These are phyloP conservation scores for Naganishia antarctica DNA, from an alignment of 768 basidiomycete species.

Conservation along the genomic window DNA sequence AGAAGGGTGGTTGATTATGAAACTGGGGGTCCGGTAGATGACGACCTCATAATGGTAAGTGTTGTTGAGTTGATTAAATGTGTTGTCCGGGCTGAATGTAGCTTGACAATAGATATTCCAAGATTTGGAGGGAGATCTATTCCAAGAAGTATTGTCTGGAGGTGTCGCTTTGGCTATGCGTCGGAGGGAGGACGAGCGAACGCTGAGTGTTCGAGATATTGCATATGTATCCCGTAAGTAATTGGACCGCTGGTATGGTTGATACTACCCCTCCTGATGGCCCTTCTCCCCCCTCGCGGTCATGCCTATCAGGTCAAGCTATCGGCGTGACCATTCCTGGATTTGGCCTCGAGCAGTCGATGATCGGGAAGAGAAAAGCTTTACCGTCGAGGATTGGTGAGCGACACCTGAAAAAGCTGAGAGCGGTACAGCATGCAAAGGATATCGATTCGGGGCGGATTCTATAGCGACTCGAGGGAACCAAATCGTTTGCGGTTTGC, in stretches of 20 bases:
- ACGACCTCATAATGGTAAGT: constrained; percentile 10
- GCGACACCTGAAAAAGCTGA: constrained; percentile 6
- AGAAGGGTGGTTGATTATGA: neutral
- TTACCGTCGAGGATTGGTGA: constrained; percentile 7
- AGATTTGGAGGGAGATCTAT: constrained; percentile 5
- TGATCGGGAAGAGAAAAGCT: constrained; percentile 17
- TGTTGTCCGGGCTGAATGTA: neutral
- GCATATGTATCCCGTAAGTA: constrained; percentile 8
- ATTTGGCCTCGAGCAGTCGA: constrained; percentile 10
- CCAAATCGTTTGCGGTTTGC: no score
- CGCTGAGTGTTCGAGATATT: neutral
- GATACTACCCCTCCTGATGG: no score
- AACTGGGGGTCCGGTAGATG: neutral
- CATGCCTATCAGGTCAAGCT: constrained; percentile 3
- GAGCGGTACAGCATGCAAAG: constrained; percentile 17
- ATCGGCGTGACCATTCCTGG: constrained; percentile 14
- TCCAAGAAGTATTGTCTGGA: neutral
- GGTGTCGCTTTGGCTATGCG: neutral
- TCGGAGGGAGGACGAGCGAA: neutral
- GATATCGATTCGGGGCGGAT: constrained; percentile 6
- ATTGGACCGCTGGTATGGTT: no score
- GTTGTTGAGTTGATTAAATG: no score
- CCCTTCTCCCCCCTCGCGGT: no score
- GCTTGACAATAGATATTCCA: neutral
- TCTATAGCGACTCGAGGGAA: no score